A percentile compares a stretch with the other conserved stretches of the same genome.
phyloP scores from a whole-genome alignment of 768 basidiomycete genomes.

The Lactarius trivialis region DNA sequence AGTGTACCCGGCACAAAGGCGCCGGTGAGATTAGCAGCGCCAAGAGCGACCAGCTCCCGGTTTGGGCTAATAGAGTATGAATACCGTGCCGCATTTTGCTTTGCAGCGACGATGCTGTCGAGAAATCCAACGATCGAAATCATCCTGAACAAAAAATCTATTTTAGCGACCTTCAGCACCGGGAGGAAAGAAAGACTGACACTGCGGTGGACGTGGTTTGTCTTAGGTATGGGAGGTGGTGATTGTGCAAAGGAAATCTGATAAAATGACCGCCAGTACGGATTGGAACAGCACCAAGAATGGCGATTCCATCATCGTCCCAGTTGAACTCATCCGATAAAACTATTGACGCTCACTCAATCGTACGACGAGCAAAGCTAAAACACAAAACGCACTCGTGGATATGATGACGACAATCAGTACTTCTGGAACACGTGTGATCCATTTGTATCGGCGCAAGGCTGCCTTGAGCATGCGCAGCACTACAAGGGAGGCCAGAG shows the following conservation, averaged over 20 bases:
- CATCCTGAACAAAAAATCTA: conserved; percentile 40
- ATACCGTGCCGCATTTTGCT: conserved; percentile 81
- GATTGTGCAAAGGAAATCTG: conserved; percentile 60
- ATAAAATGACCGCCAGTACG: conserved; percentile 57
- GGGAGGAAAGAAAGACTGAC: conserved; percentile 32
- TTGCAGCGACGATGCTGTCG: conserved; percentile 92
- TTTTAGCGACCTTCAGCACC: neutral
- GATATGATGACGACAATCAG: conserved; percentile 78
- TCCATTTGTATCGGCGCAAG: conserved; percentile 47
- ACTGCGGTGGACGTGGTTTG: conserved; percentile 82
- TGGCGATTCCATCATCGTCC: conserved; percentile 73
- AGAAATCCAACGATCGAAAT: conserved; percentile 85
- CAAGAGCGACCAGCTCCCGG: conserved; percentile 90
- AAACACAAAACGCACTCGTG: conserved; percentile 50
- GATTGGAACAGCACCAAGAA: conserved; percentile 74
- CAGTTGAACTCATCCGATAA: conserved; percentile 63
- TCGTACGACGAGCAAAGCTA: neutral
- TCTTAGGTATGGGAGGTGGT: conserved; percentile 57
- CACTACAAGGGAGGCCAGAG: conserved; percentile 58
- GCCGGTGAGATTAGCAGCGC: conserved; percentile 70
- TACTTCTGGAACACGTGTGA: conserved; percentile 86
- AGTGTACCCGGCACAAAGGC: conserved; percentile 85
- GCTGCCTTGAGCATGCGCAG: conserved; percentile 50
- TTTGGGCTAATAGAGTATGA: conserved; percentile 90
- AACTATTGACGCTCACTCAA: conserved; percentile 37